Evolutionary conservation across 2,329 filamentous ascomycete species (phyloP), one percentile per base, ranked within the genome.

Genomic region (Aspergillus proliferans): DNA sequence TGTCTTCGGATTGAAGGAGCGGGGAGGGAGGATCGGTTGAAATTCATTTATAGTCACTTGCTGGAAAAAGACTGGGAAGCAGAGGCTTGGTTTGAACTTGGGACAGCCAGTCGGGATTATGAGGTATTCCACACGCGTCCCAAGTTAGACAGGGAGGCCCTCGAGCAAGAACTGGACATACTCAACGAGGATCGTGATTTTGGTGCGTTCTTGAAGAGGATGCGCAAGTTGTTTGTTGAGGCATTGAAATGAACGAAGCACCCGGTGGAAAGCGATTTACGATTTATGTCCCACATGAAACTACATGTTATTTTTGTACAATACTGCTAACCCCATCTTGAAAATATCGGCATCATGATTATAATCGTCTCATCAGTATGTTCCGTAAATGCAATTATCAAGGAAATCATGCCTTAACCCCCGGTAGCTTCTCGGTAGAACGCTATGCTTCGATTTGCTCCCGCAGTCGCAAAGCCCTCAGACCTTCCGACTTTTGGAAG

Each of bases 11-110:
- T 98, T 63, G 92, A 97, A 65, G 92, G 92, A 1, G 87, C 88
- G 0, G 91, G 88, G 1, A 81, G 82, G 63, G 84, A 88, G 54
- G 91, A 96, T 70, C 80, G 87, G 22, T 76, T 98, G 58, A 92
- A 92, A 69, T 95, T 98, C 67, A 81, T 93, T 2, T 98, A 89
- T 65, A 87, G 83, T 24, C 88, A 94, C 67, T 76, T 97, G 42
- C 84, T 94, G 64, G 89, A 95, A 73, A 82, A 83, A 61, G 85
- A 93, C 64, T 91, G 88, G 85, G 88, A 91, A 59, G 80, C 84
- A 51, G 91, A 97, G 72, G 90, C 87, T 12, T 94, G 87, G 84
- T 97, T 98, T 65, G 92, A 97, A 73, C 75, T 98, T 49, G 84
- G 86, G 58, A 95, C 87, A 42, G 82, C 83, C 33, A 83, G 82